These are phyloP conservation scores for Nidula niveotomentosa DNA, from an alignment of 1,284 basidiomycete species.

Conservation along the genomic window DNA sequence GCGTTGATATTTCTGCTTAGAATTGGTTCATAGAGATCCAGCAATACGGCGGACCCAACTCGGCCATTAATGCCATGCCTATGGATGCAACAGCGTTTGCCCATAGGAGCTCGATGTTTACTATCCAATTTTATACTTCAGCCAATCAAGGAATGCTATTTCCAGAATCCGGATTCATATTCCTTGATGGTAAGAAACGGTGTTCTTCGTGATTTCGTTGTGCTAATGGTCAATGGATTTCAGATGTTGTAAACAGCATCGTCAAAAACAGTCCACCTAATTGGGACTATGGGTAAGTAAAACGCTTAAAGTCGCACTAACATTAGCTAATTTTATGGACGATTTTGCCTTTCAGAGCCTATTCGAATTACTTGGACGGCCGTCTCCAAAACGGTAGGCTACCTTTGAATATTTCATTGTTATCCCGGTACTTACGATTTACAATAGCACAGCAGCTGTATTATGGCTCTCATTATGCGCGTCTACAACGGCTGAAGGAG, in stretches of 20 bases:
- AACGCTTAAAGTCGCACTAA: neutral
- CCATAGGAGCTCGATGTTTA: constrained; percentile 31
- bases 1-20: constrained; percentile 1
- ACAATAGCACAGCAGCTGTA: no score
- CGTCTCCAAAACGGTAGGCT: neutral
- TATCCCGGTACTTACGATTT: no score
- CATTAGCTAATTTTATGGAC: neutral
- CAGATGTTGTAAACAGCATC: constrained; percentile 23
- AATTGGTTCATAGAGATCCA: constrained; percentile 26
- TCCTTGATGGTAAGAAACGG: constrained; percentile 29
- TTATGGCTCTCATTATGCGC: no score
- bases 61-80: constrained; percentile 32
- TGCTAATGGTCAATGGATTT: neutral
- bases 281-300: constrained; percentile 29
- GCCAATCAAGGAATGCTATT: constrained; percentile 26
- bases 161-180: constrained; percentile 28
- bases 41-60: constrained; percentile 34
- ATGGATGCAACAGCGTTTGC: constrained; percentile 32
- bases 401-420: no score
- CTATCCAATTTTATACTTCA: constrained; percentile 35
- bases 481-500: no score
- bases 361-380: constrained; percentile 33
- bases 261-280: constrained; percentile 23
- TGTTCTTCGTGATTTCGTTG: neutral
- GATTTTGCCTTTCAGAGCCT: constrained; percentile 18